Base-by-base conservation (phyloP, 2,329 filamentous ascomycete genomes). In the Aureobasidium sp. region DNA sequence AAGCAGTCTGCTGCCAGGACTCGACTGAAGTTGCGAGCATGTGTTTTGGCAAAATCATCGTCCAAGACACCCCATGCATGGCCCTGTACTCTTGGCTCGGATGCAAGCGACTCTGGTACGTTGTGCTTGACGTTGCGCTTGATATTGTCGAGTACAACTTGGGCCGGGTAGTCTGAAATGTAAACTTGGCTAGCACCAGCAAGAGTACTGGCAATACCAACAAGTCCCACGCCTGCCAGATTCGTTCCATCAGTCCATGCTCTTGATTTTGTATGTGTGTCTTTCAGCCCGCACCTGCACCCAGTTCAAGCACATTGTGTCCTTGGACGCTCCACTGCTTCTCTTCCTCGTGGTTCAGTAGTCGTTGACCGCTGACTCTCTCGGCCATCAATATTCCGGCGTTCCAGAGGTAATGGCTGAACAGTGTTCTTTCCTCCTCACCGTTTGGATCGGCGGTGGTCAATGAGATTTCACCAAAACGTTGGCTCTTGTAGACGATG, bases 381-480 rank as follows among this genome's bases (percentile, higher is more conserved):
- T 80, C 78, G 5, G 71, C 77, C 72, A 79, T 72, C 66, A 79
- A 69, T 32, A 81, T 69, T 0, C 77, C 76, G 7, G 87, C 79
- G 73, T 91, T 91, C 87, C 87, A 91, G 29, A 90, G 74, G 71
- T 87, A 89, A 70, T 91, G 87, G 65, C 85, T 84, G 70, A 89
- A 90, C 48, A 90, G 79, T 24, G 74, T 72, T 55, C 86, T 75
- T 67, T 85, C 82, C 34, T 79, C 74, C 61, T 86, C 83, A 36
- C 72, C 76, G 36, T 75, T 71, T 75, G 84, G 67, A 66, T 79
- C 74, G 8, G 77, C 76, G 1, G 75, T 73, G 7, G 64, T 65
- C 43, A 81, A 67, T 59, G 77, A 73, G n/a, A 80, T 66, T 9
- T 73, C 67, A 12, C 74, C 74, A 44, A 70, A 72, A 10, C 66